Percentiles rank a stretch among this genome's conserved stretches.
Conservation (phyloP, 2,329 filamentous ascomycete genomes). For the Hypomyces perniciosus region DNA sequence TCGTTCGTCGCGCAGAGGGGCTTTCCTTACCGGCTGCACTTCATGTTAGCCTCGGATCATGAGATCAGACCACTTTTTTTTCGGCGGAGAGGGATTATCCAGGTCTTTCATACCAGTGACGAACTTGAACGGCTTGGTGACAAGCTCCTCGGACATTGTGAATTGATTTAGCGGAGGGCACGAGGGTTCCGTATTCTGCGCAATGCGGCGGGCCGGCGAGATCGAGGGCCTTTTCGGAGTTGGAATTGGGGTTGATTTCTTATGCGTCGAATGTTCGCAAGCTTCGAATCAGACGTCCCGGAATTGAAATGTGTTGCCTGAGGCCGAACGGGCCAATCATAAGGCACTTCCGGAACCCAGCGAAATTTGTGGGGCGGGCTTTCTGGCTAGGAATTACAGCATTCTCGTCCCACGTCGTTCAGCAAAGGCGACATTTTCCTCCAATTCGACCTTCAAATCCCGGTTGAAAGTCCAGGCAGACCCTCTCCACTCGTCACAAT, state of each 20-base stretch:
- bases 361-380: slow-evolving; percentile 25
- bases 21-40: slow-evolving; percentile 39
- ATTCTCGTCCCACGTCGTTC: slow-evolving; percentile 24
- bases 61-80: slow-evolving; percentile 29
- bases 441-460: slow-evolving; percentile 24
- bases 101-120: slow-evolving; percentile 74
- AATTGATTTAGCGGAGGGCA: slow-evolving; percentile 22
- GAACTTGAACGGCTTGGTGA: slow-evolving; percentile 99
- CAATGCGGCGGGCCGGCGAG: slow-evolving; percentile 6
- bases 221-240: slow-evolving; percentile 22
- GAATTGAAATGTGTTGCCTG: slow-evolving; percentile 32
- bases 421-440: slow-evolving; percentile 25
- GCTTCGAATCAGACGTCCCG: slow-evolving; percentile 38
- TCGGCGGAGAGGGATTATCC: slow-evolving; percentile 29
- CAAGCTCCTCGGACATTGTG: slow-evolving; percentile 82
- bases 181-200: slow-evolving; percentile 28
- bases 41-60: slow-evolving; percentile 36
- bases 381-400: slow-evolving; percentile 25
- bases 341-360: slow-evolving; percentile 23
- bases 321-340: slow-evolving; percentile 32
- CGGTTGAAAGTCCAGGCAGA: slow-evolving; percentile 9
- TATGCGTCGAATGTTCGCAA: slow-evolving; percentile 29
- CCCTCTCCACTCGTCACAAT: slow-evolving; percentile 42
- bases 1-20: slow-evolving; percentile 15
- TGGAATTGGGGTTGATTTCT: slow-evolving; percentile 25